Evolutionary conservation across 805 yeast genomes (phyloP).

Genomic region (Myxozyma nipponensis): DNA sequence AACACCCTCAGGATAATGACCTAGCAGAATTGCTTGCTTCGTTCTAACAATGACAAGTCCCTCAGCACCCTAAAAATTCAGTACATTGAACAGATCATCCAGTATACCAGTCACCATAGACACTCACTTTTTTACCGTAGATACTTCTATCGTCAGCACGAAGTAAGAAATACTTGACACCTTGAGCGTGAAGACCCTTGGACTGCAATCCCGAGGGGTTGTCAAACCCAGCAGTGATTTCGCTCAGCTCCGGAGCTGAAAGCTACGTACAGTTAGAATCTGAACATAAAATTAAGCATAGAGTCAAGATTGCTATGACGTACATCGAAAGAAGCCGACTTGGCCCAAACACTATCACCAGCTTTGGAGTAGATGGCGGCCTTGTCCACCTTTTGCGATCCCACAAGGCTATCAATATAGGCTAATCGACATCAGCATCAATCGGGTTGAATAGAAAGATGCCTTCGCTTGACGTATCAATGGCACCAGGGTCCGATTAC

Average conservation of each 20-base stretch:
- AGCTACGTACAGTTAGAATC: conserved; percentile 46
- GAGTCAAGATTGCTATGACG: conserved; percentile 6
- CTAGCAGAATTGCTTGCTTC: conserved; percentile 84
- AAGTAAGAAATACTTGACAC: conserved; percentile 81
- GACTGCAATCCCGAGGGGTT: conserved; percentile 78
- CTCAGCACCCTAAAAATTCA: conserved; percentile 56
- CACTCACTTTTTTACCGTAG: conserved; percentile 67
- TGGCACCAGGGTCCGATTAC: no score
- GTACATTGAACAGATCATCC: background rate
- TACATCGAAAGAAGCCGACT: conserved; percentile 56
- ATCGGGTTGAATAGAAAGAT: no score
- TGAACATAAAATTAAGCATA: conserved; percentile 1
- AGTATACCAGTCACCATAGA: background rate
- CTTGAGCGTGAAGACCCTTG: conserved; percentile 78
- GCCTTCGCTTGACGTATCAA: no score
- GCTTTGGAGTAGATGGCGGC: conserved; percentile 93
- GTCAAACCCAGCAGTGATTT: conserved; percentile 72
- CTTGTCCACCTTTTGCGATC: conserved; percentile 82
- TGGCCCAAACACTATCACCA: conserved; percentile 94
- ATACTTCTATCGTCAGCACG: conserved; percentile 90
- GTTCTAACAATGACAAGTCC: conserved; percentile 92
- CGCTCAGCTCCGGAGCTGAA: conserved; percentile 64
- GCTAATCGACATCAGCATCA: no score
- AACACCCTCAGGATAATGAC: conserved; percentile 89
- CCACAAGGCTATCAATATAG: conserved; percentile 88